Conservation (phyloP, 371 early-diverging fungal species). For the Syncephalastrum racemosum region DNA sequence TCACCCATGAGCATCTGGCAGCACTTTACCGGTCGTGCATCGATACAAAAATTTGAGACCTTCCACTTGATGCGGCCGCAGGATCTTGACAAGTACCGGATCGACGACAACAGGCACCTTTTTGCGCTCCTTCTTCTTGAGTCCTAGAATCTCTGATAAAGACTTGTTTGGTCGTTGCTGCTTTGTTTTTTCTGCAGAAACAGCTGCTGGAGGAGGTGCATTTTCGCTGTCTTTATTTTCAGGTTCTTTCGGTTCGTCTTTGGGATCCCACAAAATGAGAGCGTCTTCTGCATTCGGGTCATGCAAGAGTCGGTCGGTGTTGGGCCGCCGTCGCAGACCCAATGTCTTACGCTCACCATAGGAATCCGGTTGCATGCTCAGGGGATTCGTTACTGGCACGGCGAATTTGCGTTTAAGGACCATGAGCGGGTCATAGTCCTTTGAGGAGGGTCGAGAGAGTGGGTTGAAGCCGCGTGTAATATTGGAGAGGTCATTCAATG, state of each 20-base stretch:
- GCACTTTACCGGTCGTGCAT: constrained; percentile 83
- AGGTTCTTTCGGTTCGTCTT: constrained; percentile 45
- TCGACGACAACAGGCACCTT: constrained; percentile 74
- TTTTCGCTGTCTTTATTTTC: constrained; percentile 28
- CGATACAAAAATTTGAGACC: constrained; percentile 90
- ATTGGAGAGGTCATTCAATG: constrained; percentile 17
- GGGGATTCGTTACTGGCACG: constrained; percentile 25
- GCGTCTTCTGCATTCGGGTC: constrained; percentile 87
- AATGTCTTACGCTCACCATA: constrained; percentile 41
- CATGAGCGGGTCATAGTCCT: constrained; percentile 31
- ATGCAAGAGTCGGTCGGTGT: constrained; percentile 67
- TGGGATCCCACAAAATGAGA: constrained; percentile 83
- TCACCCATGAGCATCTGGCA: constrained; percentile 57
- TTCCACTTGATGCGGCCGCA: constrained; percentile 95
- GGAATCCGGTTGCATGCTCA: neutral
- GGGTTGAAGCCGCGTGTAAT: constrained; percentile 17
- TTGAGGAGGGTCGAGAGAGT: constrained; percentile 20
- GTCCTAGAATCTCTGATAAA: constrained; percentile 52
- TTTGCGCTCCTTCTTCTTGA: constrained; percentile 52
- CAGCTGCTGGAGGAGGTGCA: constrained; percentile 21
- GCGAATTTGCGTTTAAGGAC: constrained; percentile 37
- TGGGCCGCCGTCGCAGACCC: constrained; percentile 62
- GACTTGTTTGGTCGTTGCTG: constrained; percentile 24
- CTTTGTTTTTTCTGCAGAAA: constrained; percentile 15
- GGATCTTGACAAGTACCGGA: constrained; percentile 78